Evolutionary conservation across 257 asterid species (phyloP), one percentile per base, ranked within the genome.

Genomic region (Fraxinus pennsylvanica): DNA sequence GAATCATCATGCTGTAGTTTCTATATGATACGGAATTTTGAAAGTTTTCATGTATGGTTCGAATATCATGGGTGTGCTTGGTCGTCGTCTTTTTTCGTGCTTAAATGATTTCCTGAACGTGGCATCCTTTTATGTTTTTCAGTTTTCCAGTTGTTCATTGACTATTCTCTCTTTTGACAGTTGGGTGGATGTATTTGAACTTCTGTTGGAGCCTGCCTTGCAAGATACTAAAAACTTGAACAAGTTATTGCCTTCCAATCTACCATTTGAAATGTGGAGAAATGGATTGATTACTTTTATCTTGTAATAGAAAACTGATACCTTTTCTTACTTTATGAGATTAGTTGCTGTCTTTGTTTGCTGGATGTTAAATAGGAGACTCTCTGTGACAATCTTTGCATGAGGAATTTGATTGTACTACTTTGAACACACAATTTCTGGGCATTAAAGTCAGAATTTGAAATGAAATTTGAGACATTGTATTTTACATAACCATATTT

Each of bases 121-220:
- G 1, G 29, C 19, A 27, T 3, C 36, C 41, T 36, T 65, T 2
- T 7, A n/a, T 30, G 19, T 76, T 22, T n/a, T 29, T 52, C 45
- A 15, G 61, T 52, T 77, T 39, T 35, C 19, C 61, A 47, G 25
- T 73, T 29, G 72, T 82, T 47, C 19, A n/a, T 68, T 75, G 19
- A 69, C 25, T 8, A 52, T 73, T 74, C 45, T 43, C 45, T 45
- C 29, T 63, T 76, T 79, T 88, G 81, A 81, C 96, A 94, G 99
- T 86, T 92, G 92, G 97, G 97, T 81, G 99, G 97, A 77, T 89
- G 92, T 77, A 3, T 86, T 81, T 94, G 91, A 91, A 38, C 80
- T 66, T 39, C 29, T 57, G 32, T 17, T 33, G 22, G 75, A 75
- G 65, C 75, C 63, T 69, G 75, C 82, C 52, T 52, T 19, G 22